phyloP scores from a whole-genome alignment of 441 rosid species.

The Erysimum cheiri region DNA sequence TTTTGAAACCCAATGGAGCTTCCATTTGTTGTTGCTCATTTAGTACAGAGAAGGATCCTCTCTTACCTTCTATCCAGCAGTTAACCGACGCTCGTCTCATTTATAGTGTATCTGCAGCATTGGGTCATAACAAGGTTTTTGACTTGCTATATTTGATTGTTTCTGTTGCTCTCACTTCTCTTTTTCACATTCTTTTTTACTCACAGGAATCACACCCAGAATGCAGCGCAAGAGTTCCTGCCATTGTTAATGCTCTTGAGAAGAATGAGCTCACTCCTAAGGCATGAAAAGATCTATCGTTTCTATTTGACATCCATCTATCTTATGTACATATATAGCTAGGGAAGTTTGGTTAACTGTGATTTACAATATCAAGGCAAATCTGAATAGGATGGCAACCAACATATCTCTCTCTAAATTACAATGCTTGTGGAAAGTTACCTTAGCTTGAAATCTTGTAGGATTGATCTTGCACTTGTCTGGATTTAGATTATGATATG shows the following conservation, averaged over 20 bases:
- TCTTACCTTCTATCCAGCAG: constrained; percentile 45
- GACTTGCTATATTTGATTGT: constrained; percentile 8
- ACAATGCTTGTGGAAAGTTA: constrained; percentile 5
- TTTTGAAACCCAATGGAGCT: constrained; percentile 31
- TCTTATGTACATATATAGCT: constrained; percentile 1
- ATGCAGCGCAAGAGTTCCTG: constrained; percentile 92
- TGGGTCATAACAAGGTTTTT: constrained; percentile 88
- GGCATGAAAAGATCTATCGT: constrained; percentile 46
- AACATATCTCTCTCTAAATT: constrained; percentile 4
- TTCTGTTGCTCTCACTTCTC: constrained; percentile 1
- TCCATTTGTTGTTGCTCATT: constrained; percentile 56
- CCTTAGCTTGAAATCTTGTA: constrained; percentile 4
- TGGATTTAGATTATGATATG: constrained; percentile 5
- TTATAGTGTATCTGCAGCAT: constrained; percentile 75
- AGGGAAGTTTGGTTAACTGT: background rate
- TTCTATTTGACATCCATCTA: background rate
- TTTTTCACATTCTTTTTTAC: background rate
- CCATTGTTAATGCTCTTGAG: constrained; percentile 80
- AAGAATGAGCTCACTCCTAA: constrained; percentile 74
- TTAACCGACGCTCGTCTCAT: constrained; percentile 65
- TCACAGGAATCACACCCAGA: constrained; percentile 93
- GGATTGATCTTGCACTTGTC: constrained; percentile 9
- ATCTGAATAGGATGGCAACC: background rate
- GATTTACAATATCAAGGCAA: background rate
- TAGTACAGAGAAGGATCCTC: constrained; percentile 46